A percentile compares a stretch with the other conserved stretches of the same genome.
phyloP scores from a whole-genome alignment of 345 rosid genomes.

The Acer campestre region DNA sequence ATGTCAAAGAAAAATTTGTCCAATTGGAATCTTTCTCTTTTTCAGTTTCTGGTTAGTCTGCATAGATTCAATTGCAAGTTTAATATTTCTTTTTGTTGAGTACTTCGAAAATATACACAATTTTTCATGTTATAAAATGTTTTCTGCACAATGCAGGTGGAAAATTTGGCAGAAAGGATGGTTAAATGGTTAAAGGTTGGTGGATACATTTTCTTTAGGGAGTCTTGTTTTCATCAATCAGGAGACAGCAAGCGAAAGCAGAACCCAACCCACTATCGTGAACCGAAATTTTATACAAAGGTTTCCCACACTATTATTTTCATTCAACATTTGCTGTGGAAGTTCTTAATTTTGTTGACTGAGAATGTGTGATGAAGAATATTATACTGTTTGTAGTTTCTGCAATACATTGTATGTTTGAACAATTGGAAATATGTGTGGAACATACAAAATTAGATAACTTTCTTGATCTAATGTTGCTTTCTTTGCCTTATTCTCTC shows the following conservation, averaged over 20 bases:
- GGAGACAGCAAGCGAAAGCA: conserved; percentile 80
- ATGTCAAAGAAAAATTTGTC: neutral
- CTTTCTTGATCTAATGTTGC: neutral
- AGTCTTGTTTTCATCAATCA: conserved; percentile 96
- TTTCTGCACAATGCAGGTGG: conserved; percentile 51
- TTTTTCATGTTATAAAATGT: neutral
- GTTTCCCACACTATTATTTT: conserved; percentile 35
- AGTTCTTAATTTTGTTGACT: conserved; percentile 1
- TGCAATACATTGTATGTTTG: neutral
- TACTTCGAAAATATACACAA: neutral
- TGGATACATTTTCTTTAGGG: conserved; percentile 89
- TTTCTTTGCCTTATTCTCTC: neutral
- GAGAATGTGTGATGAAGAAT: neutral
- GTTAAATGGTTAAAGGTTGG: conserved; percentile 87
- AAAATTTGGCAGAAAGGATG: conserved; percentile 74
- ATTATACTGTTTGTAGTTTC: neutral
- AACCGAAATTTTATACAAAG: conserved; percentile 94
- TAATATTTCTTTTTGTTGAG: no score
- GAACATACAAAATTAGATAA: neutral
- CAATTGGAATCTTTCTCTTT: neutral
- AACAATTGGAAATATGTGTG: neutral
- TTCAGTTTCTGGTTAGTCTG: neutral
- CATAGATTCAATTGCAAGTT: neutral
- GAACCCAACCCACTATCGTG: conserved; percentile 96
- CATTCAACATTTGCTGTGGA: neutral